These are phyloP conservation scores for Coemansia sp. DNA, from an alignment of 192 early-diverging fungal species.

Conservation along the genomic window DNA sequence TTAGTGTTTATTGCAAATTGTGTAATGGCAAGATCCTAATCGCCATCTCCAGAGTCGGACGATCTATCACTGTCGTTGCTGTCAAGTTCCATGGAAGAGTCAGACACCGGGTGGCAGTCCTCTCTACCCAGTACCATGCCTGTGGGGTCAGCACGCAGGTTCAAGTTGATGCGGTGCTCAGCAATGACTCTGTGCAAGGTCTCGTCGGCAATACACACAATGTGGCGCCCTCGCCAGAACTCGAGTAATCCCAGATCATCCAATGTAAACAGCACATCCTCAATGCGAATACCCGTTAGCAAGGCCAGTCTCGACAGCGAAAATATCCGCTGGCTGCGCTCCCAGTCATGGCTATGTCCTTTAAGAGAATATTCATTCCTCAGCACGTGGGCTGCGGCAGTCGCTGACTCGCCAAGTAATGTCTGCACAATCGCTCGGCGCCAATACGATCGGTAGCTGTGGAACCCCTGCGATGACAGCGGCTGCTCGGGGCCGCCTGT, in stretches of 20 bases:
- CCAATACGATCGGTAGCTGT: conserved; percentile 84
- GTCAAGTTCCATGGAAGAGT: not conserved
- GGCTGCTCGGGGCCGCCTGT: conserved; percentile 88
- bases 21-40: not conserved
- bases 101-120: not conserved
- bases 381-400: conserved; percentile 25
- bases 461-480: conserved; percentile 77
- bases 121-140: conserved; percentile 18
- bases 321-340: conserved; percentile 30
- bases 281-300: conserved; percentile 64
- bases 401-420: conserved; percentile 36
- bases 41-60: not conserved
- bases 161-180: conserved; percentile 33
- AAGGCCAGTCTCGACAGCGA: conserved; percentile 53
- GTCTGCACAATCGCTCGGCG: conserved; percentile 63
- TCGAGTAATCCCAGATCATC: conserved; percentile 59
- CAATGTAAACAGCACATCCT: conserved; percentile 71
- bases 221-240: conserved; percentile 55
- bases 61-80: not conserved
- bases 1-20: too few species aligned
- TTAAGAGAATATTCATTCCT: not conserved
- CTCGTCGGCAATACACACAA: conserved; percentile 49
- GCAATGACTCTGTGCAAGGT: conserved; percentile 23
- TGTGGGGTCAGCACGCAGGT: conserved; percentile 30
- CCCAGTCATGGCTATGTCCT: conserved; percentile 6